These are phyloP conservation scores for Rhodocollybia butyracea DNA, from an alignment of 768 basidiomycete species.

Conservation along the genomic window DNA sequence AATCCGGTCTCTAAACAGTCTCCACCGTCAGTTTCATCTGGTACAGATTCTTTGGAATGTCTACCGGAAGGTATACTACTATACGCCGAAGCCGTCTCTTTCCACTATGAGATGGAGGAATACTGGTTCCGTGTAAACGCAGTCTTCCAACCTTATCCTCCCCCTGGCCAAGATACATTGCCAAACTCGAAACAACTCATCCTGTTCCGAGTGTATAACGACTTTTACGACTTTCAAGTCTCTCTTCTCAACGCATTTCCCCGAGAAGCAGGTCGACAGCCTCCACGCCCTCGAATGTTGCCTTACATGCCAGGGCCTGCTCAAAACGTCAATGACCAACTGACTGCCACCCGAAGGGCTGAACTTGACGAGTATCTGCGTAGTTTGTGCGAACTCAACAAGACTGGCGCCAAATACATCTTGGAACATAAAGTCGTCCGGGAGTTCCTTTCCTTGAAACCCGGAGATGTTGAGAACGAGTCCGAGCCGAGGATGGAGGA, in stretches of 20 bases:
- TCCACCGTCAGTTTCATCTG: slow-evolving; percentile 23
- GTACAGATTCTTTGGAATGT: slow-evolving; percentile 39
- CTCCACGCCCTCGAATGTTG: slow-evolving; percentile 67
- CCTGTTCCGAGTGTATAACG: slow-evolving; percentile 93
- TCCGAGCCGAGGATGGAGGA: slow-evolving; percentile 57
- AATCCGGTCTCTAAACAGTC: slow-evolving; percentile 24
- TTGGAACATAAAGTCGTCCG: slow-evolving; percentile 78
- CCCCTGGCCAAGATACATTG: slow-evolving; percentile 49
- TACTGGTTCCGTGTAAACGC: slow-evolving; percentile 98
- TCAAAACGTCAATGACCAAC: slow-evolving; percentile 73
- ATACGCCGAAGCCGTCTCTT: slow-evolving; percentile 89
- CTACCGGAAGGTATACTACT: slow-evolving; percentile 83
- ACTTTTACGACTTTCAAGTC: slow-evolving; percentile 98
- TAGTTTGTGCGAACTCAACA: slow-evolving; percentile 70
- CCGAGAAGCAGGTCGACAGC: slow-evolving; percentile 81
- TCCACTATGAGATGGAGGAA: slow-evolving; percentile 93
- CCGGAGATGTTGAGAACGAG: slow-evolving; percentile 79
- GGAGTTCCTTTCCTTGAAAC: slow-evolving; percentile 78
- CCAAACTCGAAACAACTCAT: slow-evolving; percentile 76
- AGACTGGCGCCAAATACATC: slow-evolving; percentile 69
- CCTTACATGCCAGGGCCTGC: slow-evolving; percentile 98
- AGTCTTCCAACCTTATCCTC: slow-evolving; percentile 78
- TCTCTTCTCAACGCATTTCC: slow-evolving; percentile 84
- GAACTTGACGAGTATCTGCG: slow-evolving; percentile 91
- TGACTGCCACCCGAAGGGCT: slow-evolving; percentile 74